Evolutionary conservation across 768 basidiomycete genomes (phyloP), one percentile per base, ranked within the genome.

Genomic region (Kwoniella mangroviensis): DNA sequence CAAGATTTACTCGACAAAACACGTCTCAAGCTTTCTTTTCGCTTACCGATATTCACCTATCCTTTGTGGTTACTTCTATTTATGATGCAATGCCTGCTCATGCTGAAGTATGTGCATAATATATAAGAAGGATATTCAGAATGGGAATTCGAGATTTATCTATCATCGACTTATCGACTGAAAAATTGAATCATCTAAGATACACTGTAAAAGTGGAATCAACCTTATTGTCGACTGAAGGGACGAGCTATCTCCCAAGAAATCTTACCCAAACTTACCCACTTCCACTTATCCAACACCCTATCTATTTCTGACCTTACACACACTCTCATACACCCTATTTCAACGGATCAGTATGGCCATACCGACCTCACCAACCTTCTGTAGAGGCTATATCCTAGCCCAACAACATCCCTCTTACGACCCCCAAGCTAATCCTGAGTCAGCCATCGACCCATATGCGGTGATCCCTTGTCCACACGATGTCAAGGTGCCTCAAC

Each of bases 341-440:
- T 34, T 4, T 26, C 26, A 26, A 2, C 26, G 2, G 2, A 26
- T 4, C 34, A 49, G 13, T 19, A 65, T 65, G 63, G 17, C 63
- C 22, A 55, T 21, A 4, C 53, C 63, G 3, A 43, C 53, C 26
- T 65, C 63, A 12, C 63, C 63, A 4, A 65, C 63, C 10, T 43
- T 41, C 21, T 65, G 63, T 28, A 19, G 54, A 65, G 63, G 63
- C 28, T 65, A 41, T 40, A 56, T 65, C 41, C 22, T 65, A 55
- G 63, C 63, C 3, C 63, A 63, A n/a, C 63, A 55, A 41, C 63
- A 65, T 49, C 63, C 63, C n/a, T 55, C 52, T 24, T 43, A 54
- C 52, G 17, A 12, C 5, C 54, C 34, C 11, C 41, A 26, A 22
- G 2, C 51, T 24, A 43, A 40, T 34, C 34, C 34, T 34, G 28